A percentile compares a stretch with the other conserved stretches of the same genome.
phyloP scores from a whole-genome alignment of 2,329 filamentous ascomycete genomes.

The Aureobasidium sp. region DNA sequence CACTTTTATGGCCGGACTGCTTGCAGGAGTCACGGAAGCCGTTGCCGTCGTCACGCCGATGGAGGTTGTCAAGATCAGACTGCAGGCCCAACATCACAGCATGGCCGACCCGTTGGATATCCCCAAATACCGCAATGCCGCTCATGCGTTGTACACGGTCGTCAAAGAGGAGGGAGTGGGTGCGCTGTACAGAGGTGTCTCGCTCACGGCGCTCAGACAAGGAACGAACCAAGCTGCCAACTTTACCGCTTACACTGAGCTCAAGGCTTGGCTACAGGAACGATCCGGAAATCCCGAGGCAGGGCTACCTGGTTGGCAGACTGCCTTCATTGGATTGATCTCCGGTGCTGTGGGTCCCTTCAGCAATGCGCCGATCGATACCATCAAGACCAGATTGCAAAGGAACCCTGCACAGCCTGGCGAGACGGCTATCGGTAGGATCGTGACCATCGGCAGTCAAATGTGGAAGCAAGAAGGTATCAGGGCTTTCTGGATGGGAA shows the following conservation, averaged over 20 bases:
- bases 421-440: conserved; percentile 71
- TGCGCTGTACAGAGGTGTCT: conserved; percentile 87
- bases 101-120: conserved; percentile 95
- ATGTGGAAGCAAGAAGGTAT: conserved; percentile 78
- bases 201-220: conserved; percentile 85
- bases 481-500: conserved; percentile 97
- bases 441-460: conserved; percentile 61
- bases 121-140: conserved; percentile 95
- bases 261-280: conserved; percentile 70
- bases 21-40: conserved; percentile 91
- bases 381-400: conserved; percentile 95
- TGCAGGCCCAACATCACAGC: conserved; percentile 96
- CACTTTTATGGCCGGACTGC: conserved; percentile 77
- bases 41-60: conserved; percentile 95
- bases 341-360: conserved; percentile 92
- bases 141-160: conserved; percentile 76
- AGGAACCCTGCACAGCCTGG: conserved; percentile 74
- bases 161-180: conserved; percentile 83
- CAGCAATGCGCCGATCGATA: conserved; percentile 96
- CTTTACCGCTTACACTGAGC: conserved; percentile 94
- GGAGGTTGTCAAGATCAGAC: conserved; percentile 98
- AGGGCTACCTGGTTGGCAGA: conserved; percentile 80
- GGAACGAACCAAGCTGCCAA: conserved; percentile 97
- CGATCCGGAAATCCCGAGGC: conserved; percentile 63
- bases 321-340: conserved; percentile 81